Conservation (phyloP, 306 rosid species). For the Styphnolobium japonicum region DNA sequence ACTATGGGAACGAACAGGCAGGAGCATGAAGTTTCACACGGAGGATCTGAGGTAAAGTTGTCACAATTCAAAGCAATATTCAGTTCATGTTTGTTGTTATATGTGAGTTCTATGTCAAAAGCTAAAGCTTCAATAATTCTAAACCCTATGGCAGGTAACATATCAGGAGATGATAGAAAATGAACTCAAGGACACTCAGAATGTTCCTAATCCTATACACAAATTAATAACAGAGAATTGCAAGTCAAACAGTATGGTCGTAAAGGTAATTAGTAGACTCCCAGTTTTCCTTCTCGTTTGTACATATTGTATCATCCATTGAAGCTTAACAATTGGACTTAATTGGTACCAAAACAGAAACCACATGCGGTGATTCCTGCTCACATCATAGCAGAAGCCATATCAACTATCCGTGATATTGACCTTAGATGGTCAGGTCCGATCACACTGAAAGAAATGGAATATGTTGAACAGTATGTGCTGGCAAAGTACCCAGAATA, state of each 20-base stretch:
- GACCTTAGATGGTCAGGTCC: slow-evolving; percentile 94
- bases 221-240: slow-evolving; percentile 50
- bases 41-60: slow-evolving; percentile 53
- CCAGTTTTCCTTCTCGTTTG: background rate
- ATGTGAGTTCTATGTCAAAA: background rate
- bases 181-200: slow-evolving; percentile 39
- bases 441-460: slow-evolving; percentile 77
- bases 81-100: background rate
- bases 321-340: background rate
- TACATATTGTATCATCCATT: background rate
- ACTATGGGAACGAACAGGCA: slow-evolving; percentile 64
- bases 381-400: slow-evolving; percentile 76
- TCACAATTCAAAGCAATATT: slow-evolving; percentile 14
- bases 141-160: slow-evolving; percentile 19
- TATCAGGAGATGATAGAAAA: slow-evolving; percentile 47
- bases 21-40: slow-evolving; percentile 41
- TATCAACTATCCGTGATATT: slow-evolving; percentile 64
- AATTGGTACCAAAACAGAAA: slow-evolving; percentile 45
- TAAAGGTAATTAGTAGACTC: slow-evolving; percentile 53
- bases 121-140: background rate
- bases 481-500: slow-evolving; percentile 85
- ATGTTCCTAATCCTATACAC: slow-evolving; percentile 43
- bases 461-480: slow-evolving; percentile 78
- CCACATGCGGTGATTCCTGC: slow-evolving; percentile 59
- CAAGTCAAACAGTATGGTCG: slow-evolving; percentile 79